Percentiles rank a stretch among this genome's conserved stretches.
Evolutionary conservation across 345 rosid genomes (phyloP).

Genomic region (Carallia pectinifolia): DNA sequence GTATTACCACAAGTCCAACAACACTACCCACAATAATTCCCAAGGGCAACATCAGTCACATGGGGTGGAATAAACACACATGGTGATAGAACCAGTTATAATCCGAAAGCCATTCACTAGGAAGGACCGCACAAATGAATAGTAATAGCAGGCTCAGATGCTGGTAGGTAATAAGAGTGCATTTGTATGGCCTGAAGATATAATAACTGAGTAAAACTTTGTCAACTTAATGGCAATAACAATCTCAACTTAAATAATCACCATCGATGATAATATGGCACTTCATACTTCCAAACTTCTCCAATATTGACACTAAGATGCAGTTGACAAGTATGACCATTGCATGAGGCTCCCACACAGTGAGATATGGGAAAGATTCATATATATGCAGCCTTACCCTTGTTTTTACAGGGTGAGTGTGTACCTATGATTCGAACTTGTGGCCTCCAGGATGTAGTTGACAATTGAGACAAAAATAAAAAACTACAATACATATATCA

Average conservation of each 20-base stretch:
- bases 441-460: neutral
- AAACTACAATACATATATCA: neutral
- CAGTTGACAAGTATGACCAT: neutral
- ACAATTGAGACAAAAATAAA: neutral
- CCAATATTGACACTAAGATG: constrained; percentile 11
- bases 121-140: constrained; percentile 3
- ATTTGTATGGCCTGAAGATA: constrained; percentile 2
- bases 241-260: constrained; percentile 4
- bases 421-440: too few species aligned
- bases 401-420: neutral
- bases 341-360: too few species aligned
- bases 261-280: constrained; percentile 9
- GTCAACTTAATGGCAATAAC: constrained; percentile 5
- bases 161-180: neutral
- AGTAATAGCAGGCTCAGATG: neutral
- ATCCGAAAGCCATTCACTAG: constrained; percentile 27
- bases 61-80: constrained; percentile 21
- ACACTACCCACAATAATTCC: constrained; percentile 65
- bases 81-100: constrained; percentile 22
- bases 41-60: constrained; percentile 42
- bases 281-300: constrained; percentile 13
- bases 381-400: too few species aligned
- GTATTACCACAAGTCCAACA: constrained; percentile 33
- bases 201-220: constrained; percentile 18
- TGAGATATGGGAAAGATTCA: too few species aligned